Evolutionary conservation across 2,329 filamentous ascomycete genomes (phyloP).

Genomic region (Lachnellula suecica): DNA sequence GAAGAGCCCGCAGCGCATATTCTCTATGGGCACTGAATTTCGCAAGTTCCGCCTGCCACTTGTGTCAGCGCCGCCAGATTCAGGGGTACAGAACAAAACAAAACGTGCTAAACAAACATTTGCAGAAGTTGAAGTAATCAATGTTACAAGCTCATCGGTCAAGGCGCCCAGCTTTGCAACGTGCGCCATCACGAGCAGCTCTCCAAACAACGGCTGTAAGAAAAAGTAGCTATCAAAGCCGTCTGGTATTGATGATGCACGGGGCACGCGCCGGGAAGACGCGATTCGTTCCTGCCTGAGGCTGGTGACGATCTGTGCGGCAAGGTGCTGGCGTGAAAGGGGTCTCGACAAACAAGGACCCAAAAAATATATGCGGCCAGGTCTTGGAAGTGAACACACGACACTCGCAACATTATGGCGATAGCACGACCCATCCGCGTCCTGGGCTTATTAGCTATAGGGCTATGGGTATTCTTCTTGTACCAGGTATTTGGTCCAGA

Average conservation of each 20-base stretch:
- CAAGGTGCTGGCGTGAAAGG: no score
- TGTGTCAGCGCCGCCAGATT: constrained; percentile 11
- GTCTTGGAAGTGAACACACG: no score
- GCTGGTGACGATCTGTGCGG: no score
- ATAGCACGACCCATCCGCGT: constrained; percentile 82
- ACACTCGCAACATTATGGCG: constrained; percentile 60
- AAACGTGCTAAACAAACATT: no score
- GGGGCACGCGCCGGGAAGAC: constrained; percentile 12
- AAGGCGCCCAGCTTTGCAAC: constrained; percentile 62
- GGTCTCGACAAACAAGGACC: no score
- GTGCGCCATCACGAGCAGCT: constrained; percentile 62
- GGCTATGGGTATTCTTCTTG: constrained; percentile 77
- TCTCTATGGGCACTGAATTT: constrained; percentile 48
- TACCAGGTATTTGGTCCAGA: constrained; percentile 69
- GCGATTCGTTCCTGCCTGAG: constrained; percentile 12
- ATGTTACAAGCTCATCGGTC: constrained; percentile 69
- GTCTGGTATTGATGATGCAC: background rate
- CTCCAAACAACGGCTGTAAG: no score
- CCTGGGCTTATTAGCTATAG: constrained; percentile 67
- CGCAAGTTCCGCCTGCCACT: constrained; percentile 30
- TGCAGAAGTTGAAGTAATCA: constrained; percentile 54
- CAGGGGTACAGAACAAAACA: no score
- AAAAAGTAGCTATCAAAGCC: no score
- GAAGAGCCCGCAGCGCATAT: constrained; percentile 49
- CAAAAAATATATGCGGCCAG: no score